These are phyloP conservation scores for Juncus effusus DNA, from an alignment of 176 grass and related monocot species.

Conservation along the genomic window DNA sequence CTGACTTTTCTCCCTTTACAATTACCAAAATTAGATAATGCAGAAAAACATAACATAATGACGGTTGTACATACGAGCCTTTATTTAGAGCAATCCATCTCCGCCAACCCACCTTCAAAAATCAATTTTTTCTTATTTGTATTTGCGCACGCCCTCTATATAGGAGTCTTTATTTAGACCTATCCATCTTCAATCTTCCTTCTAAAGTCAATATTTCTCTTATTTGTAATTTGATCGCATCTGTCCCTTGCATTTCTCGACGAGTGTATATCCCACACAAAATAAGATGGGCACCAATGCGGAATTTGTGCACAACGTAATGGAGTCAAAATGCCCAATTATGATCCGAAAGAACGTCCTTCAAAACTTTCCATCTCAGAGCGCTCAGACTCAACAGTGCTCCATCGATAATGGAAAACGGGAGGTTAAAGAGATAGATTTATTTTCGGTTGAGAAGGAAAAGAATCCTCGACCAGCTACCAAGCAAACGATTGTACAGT, in stretches of 20 bases:
- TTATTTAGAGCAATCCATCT: background rate
- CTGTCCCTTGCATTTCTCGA: background rate
- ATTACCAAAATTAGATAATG: conserved; percentile 11
- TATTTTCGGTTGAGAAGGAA: conserved; percentile 18
- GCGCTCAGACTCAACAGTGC: background rate
- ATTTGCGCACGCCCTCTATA: too few species aligned
- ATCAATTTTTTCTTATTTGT: too few species aligned
- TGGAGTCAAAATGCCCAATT: background rate
- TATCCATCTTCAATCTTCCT: background rate
- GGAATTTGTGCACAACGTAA: background rate
- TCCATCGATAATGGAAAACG: background rate
- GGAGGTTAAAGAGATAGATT: conserved; percentile 21
- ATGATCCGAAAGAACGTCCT: conserved; percentile 9
- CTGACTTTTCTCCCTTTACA: background rate
- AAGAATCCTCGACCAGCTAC: conserved; percentile 1
- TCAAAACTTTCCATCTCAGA: background rate
- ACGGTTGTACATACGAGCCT: background rate
- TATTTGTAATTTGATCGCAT: background rate
- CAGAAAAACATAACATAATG: conserved; percentile 1
- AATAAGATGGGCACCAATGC: conserved; percentile 9
- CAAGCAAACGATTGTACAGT: background rate
- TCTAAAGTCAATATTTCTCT: background rate
- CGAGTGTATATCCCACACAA: background rate
- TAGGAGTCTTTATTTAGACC: background rate
- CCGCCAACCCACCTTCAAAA: too few species aligned